phyloP scores from a whole-genome alignment of 768 basidiomycete genomes.

The Royoungia palumana region DNA sequence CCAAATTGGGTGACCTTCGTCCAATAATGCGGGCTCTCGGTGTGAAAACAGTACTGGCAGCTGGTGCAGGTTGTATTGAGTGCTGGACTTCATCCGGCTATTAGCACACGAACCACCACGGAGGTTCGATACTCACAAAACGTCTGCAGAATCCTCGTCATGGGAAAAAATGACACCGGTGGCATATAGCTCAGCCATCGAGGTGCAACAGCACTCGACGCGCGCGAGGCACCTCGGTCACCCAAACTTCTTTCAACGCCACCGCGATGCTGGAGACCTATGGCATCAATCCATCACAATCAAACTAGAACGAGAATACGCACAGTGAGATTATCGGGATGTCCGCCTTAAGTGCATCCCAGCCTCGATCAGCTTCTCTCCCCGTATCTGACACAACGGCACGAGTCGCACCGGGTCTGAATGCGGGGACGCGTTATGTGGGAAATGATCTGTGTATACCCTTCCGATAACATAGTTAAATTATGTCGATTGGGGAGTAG shows the following conservation, averaged over 20 bases:
- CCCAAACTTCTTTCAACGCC: constrained; percentile 67
- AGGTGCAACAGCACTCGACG: constrained; percentile 28
- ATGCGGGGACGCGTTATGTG: too few relatives aligned
- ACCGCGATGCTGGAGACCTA: constrained; percentile 45
- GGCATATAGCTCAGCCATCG: constrained; percentile 59
- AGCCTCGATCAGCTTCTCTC: constrained; percentile 24
- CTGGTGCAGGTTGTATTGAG: too few relatives aligned
- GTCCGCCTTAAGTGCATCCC: constrained; percentile 59
- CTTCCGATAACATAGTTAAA: too few relatives aligned
- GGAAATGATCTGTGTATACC: too few relatives aligned
- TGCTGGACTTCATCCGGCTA: constrained; percentile 34
- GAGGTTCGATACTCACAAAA: constrained; percentile 40
- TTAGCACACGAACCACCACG: not conserved
- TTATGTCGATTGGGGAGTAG: too few relatives aligned
- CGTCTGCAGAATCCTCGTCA: constrained; percentile 43
- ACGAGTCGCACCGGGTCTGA: constrained; percentile 28
- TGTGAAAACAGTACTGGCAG: constrained; percentile 59
- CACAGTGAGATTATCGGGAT: too few relatives aligned
- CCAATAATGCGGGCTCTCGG: constrained; percentile 67
- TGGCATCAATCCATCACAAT: not conserved
- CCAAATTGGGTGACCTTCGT: constrained; percentile 78
- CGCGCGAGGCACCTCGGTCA: constrained; percentile 54
- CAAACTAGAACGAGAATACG: constrained; percentile 13
- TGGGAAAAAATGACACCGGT: constrained; percentile 51
- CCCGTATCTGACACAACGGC: constrained; percentile 46